Evolutionary conservation across 2,329 filamentous ascomycete species (phyloP).

Genomic region (Tricladium varicosporioides): DNA sequence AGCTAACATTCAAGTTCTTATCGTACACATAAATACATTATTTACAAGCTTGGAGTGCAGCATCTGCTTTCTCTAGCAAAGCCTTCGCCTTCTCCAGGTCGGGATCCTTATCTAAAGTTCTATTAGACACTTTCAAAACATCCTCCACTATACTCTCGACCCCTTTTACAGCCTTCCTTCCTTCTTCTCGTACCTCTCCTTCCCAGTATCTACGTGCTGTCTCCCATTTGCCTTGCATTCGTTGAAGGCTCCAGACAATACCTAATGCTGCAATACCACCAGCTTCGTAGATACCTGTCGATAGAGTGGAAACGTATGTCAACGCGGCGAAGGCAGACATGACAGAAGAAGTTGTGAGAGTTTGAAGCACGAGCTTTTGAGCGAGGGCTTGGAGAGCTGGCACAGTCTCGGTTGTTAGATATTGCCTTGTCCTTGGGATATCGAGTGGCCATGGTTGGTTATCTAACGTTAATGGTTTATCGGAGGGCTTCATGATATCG

Average conservation of each 20-base stretch:
- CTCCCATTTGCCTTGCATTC: conserved; percentile 64
- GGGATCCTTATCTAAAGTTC: conserved; percentile 13
- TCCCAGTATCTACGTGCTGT: conserved; percentile 60
- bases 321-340: conserved; percentile 53
- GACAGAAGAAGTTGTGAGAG: conserved; percentile 65
- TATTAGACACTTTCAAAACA: conserved; percentile 38
- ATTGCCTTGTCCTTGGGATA: conserved; percentile 68
- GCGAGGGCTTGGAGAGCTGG: conserved; percentile 70
- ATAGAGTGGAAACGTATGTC: conserved; percentile 54
- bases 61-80: conserved; percentile 21
- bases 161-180: conserved; percentile 58
- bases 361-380: conserved; percentile 72
- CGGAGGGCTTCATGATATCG: conserved; percentile 23
- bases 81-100: conserved; percentile 25
- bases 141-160: conserved; percentile 52
- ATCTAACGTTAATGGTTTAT: conserved; percentile 16
- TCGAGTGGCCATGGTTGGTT: conserved; percentile 64
- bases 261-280: conserved; percentile 61
- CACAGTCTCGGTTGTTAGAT: conserved; percentile 64
- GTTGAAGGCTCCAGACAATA: conserved; percentile 55
- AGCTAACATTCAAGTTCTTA: too few relatives aligned
- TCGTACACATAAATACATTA: conserved; percentile 13
- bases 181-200: conserved; percentile 64
- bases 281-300: conserved; percentile 57
- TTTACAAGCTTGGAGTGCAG: conserved; percentile 20